These are phyloP conservation scores for Leccinum imitatum DNA, from an alignment of 768 basidiomycete species.

Conservation along the genomic window DNA sequence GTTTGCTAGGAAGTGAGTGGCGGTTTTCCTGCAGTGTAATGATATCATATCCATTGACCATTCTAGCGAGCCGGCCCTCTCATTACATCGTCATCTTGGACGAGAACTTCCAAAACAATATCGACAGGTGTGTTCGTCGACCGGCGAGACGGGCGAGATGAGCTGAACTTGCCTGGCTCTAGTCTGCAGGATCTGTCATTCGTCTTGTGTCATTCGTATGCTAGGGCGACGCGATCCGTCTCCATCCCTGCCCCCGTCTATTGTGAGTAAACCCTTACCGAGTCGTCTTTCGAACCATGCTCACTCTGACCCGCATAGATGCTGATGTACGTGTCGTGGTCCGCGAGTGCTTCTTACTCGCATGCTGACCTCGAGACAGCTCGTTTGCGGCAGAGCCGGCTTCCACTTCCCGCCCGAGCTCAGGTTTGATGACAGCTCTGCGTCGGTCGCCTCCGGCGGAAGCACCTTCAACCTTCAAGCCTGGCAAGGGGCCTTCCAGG, in stretches of 20 bases:
- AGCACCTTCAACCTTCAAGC: constrained; percentile 25
- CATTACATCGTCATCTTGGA: constrained; percentile 56
- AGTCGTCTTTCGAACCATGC: not conserved
- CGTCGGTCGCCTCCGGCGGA: constrained; percentile 32
- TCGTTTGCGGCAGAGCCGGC: constrained; percentile 53
- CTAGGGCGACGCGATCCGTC: constrained; percentile 54
- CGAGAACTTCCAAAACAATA: constrained; percentile 31
- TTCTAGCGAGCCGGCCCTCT: constrained; percentile 51
- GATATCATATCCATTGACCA: not conserved
- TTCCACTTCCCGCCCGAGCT: constrained; percentile 48
- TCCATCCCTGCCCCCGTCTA: constrained; percentile 63
- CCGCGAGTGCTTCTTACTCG: not conserved
- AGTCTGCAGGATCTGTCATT: constrained; percentile 53
- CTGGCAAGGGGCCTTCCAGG: constrained; percentile 36
- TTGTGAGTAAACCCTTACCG: constrained; percentile 38
- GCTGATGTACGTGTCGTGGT: constrained; percentile 46
- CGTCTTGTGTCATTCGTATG: constrained; percentile 52
- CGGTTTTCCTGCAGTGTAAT: not conserved
- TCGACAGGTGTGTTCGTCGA: constrained; percentile 27
- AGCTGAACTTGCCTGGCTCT: not conserved
- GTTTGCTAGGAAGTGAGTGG: constrained; percentile 53
- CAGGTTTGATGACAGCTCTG: constrained; percentile 39
- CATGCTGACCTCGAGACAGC: constrained; percentile 31
- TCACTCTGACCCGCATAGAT: constrained; percentile 36
- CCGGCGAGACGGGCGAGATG: not conserved